Evolutionary conservation across 106 monocot species (phyloP), one percentile per base, ranked within the genome.

Genomic region (Allium fistulosum): DNA sequence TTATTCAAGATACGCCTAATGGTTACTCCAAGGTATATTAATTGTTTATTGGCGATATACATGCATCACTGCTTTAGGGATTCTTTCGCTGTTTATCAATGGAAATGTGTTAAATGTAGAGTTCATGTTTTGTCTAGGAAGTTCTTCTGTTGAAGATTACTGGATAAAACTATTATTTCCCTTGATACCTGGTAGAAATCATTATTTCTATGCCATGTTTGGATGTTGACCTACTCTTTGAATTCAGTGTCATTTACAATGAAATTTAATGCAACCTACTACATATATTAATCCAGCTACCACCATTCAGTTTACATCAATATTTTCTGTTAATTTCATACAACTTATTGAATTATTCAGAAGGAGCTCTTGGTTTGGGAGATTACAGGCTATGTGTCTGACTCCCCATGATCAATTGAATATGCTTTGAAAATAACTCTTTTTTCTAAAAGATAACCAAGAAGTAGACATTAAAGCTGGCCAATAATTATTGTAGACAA

Each of bases 1-100:
- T 88, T 57, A 79, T 88, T 57, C 81, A 84, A 63, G 84, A 84
- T 70, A 79, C 81, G 81, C 78, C 88, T 48, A 81, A 81, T 73
- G 88, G 88, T 0, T 81, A 88, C 58, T 88, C 84, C 26, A 84
- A 88, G 84, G 88, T 88, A 65, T 26, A 15, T n/a, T 59, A 10
- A 12, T 59, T 59, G 58, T 7, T 59, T 17, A 59, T n/a, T 59
- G 7, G 14, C 1, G 7, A 7, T 59, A 59, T 10, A 53, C 52
- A 9, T 10, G 10, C 52, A 53, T 13, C 52, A 53, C 13, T 10
- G 13, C 52, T 0, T 10, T 53, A 53, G 9, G 0, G 22, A 22
- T 53, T 53, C 52, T 0, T 53, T 53, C 52, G 9, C 0, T 53
- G 52, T 10, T 10, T 10, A 9, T 53, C 9, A 10, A 9, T 53